Evolutionary conservation across 139 green algal genomes (phyloP).

Genomic region (Edaphochlamys debaryana): DNA sequence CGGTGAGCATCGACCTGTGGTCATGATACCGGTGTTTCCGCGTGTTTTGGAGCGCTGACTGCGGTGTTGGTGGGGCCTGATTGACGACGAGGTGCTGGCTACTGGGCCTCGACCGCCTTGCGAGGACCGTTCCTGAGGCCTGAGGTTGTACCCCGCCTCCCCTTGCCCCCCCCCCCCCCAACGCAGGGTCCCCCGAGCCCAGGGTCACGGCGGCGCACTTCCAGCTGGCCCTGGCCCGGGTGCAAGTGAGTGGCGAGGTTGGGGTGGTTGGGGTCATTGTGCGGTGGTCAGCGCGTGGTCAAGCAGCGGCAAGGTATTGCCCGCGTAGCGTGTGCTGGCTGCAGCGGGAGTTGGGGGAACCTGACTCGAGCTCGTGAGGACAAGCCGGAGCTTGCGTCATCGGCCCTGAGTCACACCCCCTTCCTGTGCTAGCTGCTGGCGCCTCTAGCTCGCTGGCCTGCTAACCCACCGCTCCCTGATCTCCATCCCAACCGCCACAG

Average conservation of each 20-base stretch:
- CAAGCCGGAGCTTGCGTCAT: background rate
- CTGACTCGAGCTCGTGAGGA: background rate
- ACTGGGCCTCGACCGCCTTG: no score
- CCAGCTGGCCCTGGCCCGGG: constrained; percentile 53
- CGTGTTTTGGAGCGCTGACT: background rate
- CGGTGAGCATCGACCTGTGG: background rate
- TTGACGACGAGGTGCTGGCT: background rate
- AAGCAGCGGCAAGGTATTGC: no score
- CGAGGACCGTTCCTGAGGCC: background rate
- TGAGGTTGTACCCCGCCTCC: background rate
- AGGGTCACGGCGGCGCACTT: constrained; percentile 77
- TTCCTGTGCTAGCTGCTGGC: background rate
- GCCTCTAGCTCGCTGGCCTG: no score
- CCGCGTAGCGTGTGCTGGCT: no score
- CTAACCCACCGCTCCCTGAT: no score
- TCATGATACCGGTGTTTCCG: background rate
- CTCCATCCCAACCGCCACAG: no score
- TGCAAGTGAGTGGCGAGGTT: constrained; percentile 7
- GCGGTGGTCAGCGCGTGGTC: no score
- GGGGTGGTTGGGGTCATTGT: background rate
- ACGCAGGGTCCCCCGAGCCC: constrained; percentile 6
- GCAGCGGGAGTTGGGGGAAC: no score
- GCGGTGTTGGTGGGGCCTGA: no score
- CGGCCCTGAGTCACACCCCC: background rate
- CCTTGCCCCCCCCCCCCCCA: background rate